These are phyloP conservation scores for Fusarium begoniae DNA, from an alignment of 2,329 filamentous ascomycete species.

Conservation along the genomic window DNA sequence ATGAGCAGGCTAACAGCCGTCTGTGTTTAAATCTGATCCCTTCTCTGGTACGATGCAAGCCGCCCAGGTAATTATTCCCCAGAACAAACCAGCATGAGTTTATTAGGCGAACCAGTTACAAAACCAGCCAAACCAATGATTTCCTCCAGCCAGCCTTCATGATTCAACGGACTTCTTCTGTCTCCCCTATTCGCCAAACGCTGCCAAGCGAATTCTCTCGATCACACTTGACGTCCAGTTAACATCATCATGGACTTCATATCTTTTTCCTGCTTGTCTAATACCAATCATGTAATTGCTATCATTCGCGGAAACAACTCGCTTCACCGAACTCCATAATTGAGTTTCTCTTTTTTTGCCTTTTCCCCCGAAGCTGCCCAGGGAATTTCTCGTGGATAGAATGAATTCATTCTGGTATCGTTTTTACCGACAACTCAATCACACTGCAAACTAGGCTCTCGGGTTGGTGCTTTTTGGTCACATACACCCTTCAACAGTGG, in stretches of 20 bases:
- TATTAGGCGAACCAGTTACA: conserved; percentile 1
- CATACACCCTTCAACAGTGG: conserved; percentile 17
- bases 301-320: conserved; percentile 26
- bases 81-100: neutral
- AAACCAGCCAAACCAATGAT: conserved; percentile 6
- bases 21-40: neutral
- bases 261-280: neutral
- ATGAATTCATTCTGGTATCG: conserved; percentile 8
- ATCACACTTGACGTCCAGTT: conserved; percentile 33
- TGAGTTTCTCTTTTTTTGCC: neutral
- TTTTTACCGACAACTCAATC: conserved; percentile 20
- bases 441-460: conserved; percentile 14
- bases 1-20: conserved; percentile 3
- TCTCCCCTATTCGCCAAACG: conserved; percentile 32
- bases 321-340: conserved; percentile 20
- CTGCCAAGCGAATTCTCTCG: conserved; percentile 21
- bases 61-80: neutral
- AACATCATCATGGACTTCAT: conserved; percentile 39
- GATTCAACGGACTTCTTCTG: conserved; percentile 19
- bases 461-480: conserved; percentile 1
- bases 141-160: conserved; percentile 14
- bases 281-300: conserved; percentile 1
- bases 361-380: neutral
- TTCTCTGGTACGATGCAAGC: neutral
- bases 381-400: neutral